A percentile compares a stretch with the other conserved stretches of the same genome.
Evolutionary conservation across 495 filamentous ascomycete genomes (phyloP).

Genomic region (Penicillium ochrochloron): DNA sequence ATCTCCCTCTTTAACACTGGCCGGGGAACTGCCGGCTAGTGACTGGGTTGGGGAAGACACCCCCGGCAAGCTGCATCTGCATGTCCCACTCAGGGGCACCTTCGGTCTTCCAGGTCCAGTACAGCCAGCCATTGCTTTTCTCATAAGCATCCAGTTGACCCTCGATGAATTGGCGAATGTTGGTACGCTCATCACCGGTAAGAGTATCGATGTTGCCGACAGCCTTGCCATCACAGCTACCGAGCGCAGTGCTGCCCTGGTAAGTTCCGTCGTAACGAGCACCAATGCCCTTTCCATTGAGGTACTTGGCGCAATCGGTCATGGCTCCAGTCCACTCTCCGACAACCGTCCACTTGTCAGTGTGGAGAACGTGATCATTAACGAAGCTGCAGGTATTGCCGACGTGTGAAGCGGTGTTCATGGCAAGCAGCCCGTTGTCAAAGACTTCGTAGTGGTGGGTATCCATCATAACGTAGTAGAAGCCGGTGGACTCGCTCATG

Average conservation of each 20-base stretch:
- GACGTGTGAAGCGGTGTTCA: slow-evolving; percentile 54
- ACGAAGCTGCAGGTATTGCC: slow-evolving; percentile 55
- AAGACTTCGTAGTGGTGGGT: slow-evolving; percentile 75
- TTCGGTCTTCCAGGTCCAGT: slow-evolving; percentile 89
- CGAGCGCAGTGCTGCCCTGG: slow-evolving; percentile 49
- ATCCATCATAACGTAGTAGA: slow-evolving; percentile 68
- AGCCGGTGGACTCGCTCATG: slow-evolving; percentile 54
- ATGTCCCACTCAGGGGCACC: slow-evolving; percentile 88
- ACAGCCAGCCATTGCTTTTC: slow-evolving; percentile 71
- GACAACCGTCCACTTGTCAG: slow-evolving; percentile 72
- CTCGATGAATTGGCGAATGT: slow-evolving; percentile 67
- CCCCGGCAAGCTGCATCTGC: slow-evolving; percentile 61
- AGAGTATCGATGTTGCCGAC: slow-evolving; percentile 59
- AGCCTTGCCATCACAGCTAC: slow-evolving; percentile 63
- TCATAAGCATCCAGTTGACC: slow-evolving; percentile 78
- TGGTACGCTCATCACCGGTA: slow-evolving; percentile 54
- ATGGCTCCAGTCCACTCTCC: slow-evolving; percentile 73
- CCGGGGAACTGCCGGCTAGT: slow-evolving; percentile 51
- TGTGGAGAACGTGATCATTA: slow-evolving; percentile 49
- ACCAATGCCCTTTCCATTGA: slow-evolving; percentile 72
- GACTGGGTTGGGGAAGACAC: slow-evolving; percentile 67
- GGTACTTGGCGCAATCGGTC: slow-evolving; percentile 75
- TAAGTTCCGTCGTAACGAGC: slow-evolving; percentile 73
- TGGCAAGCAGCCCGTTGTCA: slow-evolving; percentile 57
- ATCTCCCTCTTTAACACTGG: slow-evolving; percentile 39